Conservation (phyloP, 441 rosid species). For the Gossypium davidsonii region DNA sequence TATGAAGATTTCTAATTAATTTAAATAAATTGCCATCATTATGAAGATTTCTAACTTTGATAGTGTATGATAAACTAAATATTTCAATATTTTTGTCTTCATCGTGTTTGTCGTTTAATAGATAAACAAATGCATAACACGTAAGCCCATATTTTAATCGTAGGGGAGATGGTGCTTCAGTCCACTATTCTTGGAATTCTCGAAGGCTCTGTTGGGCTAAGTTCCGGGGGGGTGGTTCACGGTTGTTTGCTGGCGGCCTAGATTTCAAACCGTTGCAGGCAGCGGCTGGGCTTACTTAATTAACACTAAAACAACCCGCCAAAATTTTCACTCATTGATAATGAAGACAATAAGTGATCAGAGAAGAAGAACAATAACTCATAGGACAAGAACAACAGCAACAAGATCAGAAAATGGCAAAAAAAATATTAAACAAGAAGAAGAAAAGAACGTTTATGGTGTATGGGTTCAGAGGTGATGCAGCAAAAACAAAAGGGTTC, state of each 20-base stretch:
- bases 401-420: conserved; percentile 10
- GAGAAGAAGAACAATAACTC: conserved; percentile 12
- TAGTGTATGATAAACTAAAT: not conserved
- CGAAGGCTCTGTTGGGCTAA: too few relatives aligned
- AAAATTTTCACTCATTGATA: not conserved
- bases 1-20: not conserved
- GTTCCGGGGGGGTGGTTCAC: too few relatives aligned
- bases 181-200: too few relatives aligned
- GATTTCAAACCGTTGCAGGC: not conserved
- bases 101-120: not conserved
- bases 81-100: not conserved
- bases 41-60: not conserved
- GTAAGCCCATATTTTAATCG: not conserved
- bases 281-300: not conserved
- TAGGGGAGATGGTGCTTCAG: not conserved
- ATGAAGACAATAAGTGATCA: not conserved
- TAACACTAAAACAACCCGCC: not conserved
- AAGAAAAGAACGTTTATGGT: too few relatives aligned
- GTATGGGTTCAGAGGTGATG: too few relatives aligned
- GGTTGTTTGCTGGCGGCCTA: not conserved
- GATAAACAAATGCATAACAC: conserved; percentile 24
- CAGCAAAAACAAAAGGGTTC: conserved; percentile 30
- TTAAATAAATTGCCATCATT: not conserved
- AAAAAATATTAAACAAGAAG: conserved; percentile 38
- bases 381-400: conserved; percentile 20